Base-by-base conservation (phyloP, 2,329 filamentous ascomycete genomes). In the Fusarium subglutinans region DNA sequence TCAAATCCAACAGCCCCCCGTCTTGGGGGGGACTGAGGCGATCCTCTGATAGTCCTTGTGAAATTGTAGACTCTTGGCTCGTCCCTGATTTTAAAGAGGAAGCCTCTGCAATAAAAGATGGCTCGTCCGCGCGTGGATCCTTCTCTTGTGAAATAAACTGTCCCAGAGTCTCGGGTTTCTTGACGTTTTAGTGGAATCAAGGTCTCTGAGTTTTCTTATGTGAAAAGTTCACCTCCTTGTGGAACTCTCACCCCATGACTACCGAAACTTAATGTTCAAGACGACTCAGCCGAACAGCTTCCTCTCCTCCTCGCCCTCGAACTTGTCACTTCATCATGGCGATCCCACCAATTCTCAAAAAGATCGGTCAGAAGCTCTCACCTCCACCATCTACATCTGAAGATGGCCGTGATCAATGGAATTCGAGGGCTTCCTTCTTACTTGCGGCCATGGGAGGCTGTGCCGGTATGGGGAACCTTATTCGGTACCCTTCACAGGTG, bases 371-470 rank as follows among this genome's bases (percentile, higher is more conserved):
- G 43, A 79, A 76, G 74, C 66, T 85, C 17, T 81, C 82, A 20
- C 84, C 84, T 45, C 76, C 82, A 48, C 80, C 83, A 15, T 73
- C 76, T 47, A 81, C 81, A 61, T 80, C 82, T 5, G 79, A 81
- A 22, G 83, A 85, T 69, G 83, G 83, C 1, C 83, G 84, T 51
- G 88, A 89, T 79, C 86, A 88, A 73, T 90, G 88, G 87, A 86
- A 86, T 3, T 89, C 87, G 3, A 82, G 88, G 43, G 82, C 87
- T 5, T 84, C 88, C 18, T 90, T 89, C 77, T 81, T 90, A 11
- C 85, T 90, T 33, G 88, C 88, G 24, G 86, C 87, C 6, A 89
- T 90, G 87, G 87, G 88, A 48, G 88, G 88, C 57, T 88, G 86
- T 72, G 87, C 87, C 3, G 88, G 88, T 54, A 87, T 89, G 81